Evolutionary conservation across 345 rosid species (phyloP).

Genomic region (Gossypium raimondii): DNA sequence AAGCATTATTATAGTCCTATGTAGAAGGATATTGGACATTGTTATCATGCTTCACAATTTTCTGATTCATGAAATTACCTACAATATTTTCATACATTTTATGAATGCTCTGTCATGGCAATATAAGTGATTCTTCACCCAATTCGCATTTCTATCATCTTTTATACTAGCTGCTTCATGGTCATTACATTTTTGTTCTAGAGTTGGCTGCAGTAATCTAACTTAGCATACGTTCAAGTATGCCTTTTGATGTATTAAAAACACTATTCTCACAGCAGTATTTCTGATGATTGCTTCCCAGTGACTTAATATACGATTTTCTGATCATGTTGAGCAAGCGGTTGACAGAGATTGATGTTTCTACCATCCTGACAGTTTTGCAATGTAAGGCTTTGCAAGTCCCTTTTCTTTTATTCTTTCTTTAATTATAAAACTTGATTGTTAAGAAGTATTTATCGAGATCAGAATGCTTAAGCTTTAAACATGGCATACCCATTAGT

Average conservation of each 20-base stretch:
- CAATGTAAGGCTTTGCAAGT: constrained; percentile 50
- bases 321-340: constrained; percentile 64
- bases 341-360: constrained; percentile 69
- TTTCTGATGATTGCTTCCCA: constrained; percentile 31
- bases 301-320: constrained; percentile 88
- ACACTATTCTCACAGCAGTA: not conserved
- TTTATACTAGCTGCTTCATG: not conserved
- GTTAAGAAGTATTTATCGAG: not conserved
- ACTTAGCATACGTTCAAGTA: not conserved
- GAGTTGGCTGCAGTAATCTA: not conserved
- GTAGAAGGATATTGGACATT: not conserved
- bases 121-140: not conserved
- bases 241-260: not conserved
- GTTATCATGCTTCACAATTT: not conserved
- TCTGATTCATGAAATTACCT: not conserved
- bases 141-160: not conserved
- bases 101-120: not conserved
- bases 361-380: constrained; percentile 71
- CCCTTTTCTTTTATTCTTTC: not conserved
- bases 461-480: constrained; percentile 2
- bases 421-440: not conserved
- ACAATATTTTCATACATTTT: not conserved
- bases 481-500: not conserved
- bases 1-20: not conserved
- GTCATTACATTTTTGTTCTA: not conserved